These are phyloP conservation scores for Russula sp. DNA, from an alignment of 768 basidiomycete genomes.

Conservation along the genomic window DNA sequence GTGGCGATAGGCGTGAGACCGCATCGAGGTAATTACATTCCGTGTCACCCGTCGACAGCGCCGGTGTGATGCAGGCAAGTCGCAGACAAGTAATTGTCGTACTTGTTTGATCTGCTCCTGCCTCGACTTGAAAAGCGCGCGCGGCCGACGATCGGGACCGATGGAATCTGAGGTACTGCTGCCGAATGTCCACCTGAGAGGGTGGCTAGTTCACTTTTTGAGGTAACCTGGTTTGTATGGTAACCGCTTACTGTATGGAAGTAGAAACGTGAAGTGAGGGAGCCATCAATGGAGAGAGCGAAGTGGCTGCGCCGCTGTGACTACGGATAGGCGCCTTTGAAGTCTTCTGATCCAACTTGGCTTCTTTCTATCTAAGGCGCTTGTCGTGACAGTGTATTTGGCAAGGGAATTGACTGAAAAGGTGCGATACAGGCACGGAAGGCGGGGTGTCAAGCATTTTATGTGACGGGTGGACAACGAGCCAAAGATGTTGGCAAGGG, in stretches of 20 bases:
- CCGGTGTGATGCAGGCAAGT: not conserved
- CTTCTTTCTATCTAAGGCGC: constrained; percentile 14
- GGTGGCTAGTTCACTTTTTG: not conserved
- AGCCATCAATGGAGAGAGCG: not conserved
- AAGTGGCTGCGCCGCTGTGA: not conserved
- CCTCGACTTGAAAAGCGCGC: not conserved
- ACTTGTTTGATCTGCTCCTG: constrained; percentile 9
- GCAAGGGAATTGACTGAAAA: constrained; percentile 4
- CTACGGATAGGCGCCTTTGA: constrained; percentile 12
- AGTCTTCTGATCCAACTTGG: constrained; percentile 16
- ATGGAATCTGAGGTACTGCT: not conserved
- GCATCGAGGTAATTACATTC: constrained; percentile 5
- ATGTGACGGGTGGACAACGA: constrained; percentile 2
- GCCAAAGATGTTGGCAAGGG: not conserved
- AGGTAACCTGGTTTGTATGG: not conserved
- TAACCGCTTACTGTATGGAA: not conserved
- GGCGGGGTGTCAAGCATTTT: not conserved
- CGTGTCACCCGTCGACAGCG: constrained; percentile 8
- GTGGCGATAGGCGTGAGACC: not conserved
- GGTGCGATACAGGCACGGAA: constrained; percentile 10
- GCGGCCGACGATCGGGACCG: constrained; percentile 15
- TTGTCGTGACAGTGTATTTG: constrained; percentile 6
- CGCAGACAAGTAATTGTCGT: constrained; percentile 7
- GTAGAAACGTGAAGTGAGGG: not conserved
- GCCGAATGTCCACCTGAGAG: not conserved